Evolutionary conservation across 495 filamentous ascomycete species (phyloP), one percentile per base, ranked within the genome.

Genomic region (Penicillium egyptiacum): DNA sequence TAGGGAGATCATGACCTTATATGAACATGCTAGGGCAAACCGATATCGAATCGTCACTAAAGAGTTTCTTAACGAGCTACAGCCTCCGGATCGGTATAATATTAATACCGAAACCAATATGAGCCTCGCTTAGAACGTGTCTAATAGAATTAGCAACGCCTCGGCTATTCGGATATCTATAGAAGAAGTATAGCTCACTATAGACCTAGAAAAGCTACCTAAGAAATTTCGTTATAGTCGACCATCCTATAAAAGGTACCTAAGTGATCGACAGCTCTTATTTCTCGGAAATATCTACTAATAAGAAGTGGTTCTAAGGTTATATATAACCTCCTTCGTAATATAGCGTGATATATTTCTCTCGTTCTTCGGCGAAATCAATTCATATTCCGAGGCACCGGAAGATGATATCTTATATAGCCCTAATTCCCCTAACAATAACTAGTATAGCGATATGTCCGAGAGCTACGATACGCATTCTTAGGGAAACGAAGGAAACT

Each of bases 321-420:
- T 35, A 52, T 12, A 52, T 52, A 10, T 20, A 14, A 52, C 35
- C 19, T 52, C 49, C 16, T 26, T 52, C 42, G 49, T 20, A 25
- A 52, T 52, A 23, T 35, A 52, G 25, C 35, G 31, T 25, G 49
- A 52, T 52, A 42, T 52, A 25, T 52, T 52, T 40, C n/a, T 41
- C 19, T 52, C 35, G 5, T 52, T 52, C 39, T 52, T 52, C 39
- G 49, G 49, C 14, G 49, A 52, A 22, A 35, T 41, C 16, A 40
- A 40, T 40, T 19, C 19, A 43, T 4, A 43, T 43, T 43, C 19
- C 19, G 19, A 43, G 41, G 41, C 19, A 43, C 11, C 41, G 19
- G 41, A 43, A 3, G 41, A 43, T 43, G 41, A 19, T 1, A 6
- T 40, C 5, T 40, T 40, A 17, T n/a, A 4, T 40, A 40, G 14